A percentile compares a stretch with the other conserved stretches of the same genome.
Conservation (phyloP, 2,329 filamentous ascomycete species). For the Colletotrichum sp. region DNA sequence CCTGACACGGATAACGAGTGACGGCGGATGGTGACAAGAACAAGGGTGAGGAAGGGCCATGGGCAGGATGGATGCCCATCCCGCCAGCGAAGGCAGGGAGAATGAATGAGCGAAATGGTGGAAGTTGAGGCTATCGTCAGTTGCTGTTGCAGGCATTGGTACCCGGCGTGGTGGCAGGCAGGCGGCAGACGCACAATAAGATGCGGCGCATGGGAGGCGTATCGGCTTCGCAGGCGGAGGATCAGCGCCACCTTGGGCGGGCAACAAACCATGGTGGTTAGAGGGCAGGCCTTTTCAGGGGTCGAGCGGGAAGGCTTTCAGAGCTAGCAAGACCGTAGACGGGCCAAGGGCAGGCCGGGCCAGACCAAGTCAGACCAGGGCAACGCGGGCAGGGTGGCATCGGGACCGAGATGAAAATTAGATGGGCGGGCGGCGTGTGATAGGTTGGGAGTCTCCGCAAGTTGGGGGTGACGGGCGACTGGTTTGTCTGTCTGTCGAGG, state of each 20-base stretch:
- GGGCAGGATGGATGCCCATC: not conserved
- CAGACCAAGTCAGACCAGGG: not conserved
- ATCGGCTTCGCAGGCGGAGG: slow-evolving; percentile 15
- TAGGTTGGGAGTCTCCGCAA: slow-evolving; percentile 1
- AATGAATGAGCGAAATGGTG: not conserved
- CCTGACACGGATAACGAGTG: not conserved
- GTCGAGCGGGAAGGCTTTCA: slow-evolving; percentile 17
- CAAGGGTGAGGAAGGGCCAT: not conserved
- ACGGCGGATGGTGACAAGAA: not conserved
- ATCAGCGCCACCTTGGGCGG: slow-evolving; percentile 13
- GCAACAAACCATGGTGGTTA: slow-evolving; percentile 4
- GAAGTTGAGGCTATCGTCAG: not conserved
- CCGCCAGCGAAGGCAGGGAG: too few relatives aligned
- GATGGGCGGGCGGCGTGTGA: not conserved
- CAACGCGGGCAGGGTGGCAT: not conserved
- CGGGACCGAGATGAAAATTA: not conserved
- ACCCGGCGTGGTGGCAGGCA: not conserved
- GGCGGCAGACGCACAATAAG: slow-evolving; percentile 20
- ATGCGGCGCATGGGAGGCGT: slow-evolving; percentile 22
- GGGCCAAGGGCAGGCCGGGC: not conserved
- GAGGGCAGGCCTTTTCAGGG: slow-evolving; percentile 15
- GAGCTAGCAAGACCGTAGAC: not conserved
- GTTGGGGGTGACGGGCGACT: not conserved
- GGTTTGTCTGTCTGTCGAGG: not conserved
- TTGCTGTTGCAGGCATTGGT: not conserved